These are phyloP conservation scores for Colletotrichum caudatum DNA, from an alignment of 2,329 filamentous ascomycete species.

Conservation along the genomic window DNA sequence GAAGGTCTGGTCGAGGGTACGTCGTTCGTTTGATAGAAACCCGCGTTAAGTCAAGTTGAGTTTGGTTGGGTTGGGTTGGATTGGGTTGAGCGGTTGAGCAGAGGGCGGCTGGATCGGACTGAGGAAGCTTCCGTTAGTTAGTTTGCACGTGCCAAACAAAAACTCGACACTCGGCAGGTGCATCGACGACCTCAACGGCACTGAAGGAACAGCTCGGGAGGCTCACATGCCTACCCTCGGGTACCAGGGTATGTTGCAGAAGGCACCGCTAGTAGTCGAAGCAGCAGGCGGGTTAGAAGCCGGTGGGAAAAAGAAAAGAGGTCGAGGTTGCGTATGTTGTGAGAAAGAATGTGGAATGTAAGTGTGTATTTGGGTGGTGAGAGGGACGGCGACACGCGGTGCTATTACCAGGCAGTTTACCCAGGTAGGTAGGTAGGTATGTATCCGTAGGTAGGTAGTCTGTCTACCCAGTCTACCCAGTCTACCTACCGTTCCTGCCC, in stretches of 20 bases:
- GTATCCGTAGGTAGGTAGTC: too few species aligned
- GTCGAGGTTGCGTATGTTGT: not conserved
- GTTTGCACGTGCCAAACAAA: slow-evolving; percentile 35
- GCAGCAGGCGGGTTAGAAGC: not conserved
- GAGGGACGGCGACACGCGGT: too few species aligned
- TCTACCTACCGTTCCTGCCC: too few species aligned
- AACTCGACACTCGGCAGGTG: not conserved
- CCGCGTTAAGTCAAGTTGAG: not conserved
- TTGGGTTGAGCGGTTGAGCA: not conserved
- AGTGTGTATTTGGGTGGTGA: not conserved
- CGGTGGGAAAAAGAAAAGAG: not conserved
- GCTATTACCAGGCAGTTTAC: too few species aligned
- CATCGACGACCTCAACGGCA: slow-evolving; percentile 24
- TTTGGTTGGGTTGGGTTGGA: not conserved
- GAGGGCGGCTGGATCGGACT: slow-evolving; percentile 25
- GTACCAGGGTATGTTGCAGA: too few species aligned
- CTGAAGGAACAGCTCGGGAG: not conserved
- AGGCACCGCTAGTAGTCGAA: not conserved
- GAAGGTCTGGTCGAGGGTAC: not conserved
- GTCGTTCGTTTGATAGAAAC: not conserved
- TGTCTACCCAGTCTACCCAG: too few species aligned
- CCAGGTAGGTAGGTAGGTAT: too few species aligned
- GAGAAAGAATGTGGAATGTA: not conserved
- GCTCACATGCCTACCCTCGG: not conserved
- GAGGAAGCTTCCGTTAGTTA: slow-evolving; percentile 27